A percentile compares a stretch with the other conserved stretches of the same genome.
phyloP scores from a whole-genome alignment of 164 flowering plant species.

The Protea cynaroides region DNA sequence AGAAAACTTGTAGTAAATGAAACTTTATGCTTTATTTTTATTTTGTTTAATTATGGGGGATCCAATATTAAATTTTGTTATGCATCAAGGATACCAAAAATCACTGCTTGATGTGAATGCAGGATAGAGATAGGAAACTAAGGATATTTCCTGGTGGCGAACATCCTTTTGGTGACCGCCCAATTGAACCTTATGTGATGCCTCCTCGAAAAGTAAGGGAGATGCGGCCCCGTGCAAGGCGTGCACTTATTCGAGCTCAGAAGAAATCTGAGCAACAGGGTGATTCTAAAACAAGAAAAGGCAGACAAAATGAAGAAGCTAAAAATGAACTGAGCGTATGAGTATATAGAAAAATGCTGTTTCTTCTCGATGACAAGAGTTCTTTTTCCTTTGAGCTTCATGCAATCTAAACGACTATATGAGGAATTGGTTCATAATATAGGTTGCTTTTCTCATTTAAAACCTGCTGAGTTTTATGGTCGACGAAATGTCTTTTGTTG shows the following conservation, averaged over 20 bases:
- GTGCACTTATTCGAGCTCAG: constrained; percentile 81
- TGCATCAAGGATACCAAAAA: neutral
- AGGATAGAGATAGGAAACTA: constrained; percentile 84
- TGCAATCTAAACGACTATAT: no score
- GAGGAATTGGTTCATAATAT: no score
- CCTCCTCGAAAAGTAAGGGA: constrained; percentile 76
- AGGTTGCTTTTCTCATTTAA: no score
- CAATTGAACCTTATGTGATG: constrained; percentile 60
- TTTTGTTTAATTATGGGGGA: no score
- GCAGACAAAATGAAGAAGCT: constrained; percentile 31
- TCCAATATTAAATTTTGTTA: neutral
- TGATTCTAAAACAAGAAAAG: constrained; percentile 20
- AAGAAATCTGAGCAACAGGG: constrained; percentile 59
- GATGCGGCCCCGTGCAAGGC: constrained; percentile 75
- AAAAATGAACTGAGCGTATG: constrained; percentile 20
- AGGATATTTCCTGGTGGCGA: constrained; percentile 73
- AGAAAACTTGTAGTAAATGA: no score
- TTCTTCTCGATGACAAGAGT: neutral
- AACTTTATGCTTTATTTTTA: neutral
- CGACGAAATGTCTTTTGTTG: no score
- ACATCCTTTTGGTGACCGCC: constrained; percentile 81
- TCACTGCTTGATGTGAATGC: constrained; percentile 13
- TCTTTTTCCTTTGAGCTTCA: no score
- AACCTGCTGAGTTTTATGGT: no score
- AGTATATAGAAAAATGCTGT: neutral